Evolutionary conservation across 78 protist genomes (phyloP), one percentile per base, ranked within the genome.

Genomic region (Paulinella micropora): DNA sequence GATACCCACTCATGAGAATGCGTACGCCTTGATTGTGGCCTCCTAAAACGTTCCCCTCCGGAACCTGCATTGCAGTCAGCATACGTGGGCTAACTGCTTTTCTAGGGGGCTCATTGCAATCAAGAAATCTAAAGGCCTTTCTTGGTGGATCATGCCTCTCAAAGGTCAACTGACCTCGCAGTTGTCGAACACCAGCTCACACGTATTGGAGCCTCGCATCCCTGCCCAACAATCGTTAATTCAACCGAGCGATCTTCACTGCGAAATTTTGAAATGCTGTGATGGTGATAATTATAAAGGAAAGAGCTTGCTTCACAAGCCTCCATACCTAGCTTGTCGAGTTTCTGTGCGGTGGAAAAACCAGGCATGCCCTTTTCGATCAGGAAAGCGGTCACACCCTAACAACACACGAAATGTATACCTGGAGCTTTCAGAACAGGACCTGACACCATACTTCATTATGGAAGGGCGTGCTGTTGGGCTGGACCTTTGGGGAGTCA

Each of bases 151-250:
- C n/a, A n/a, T n/a, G n/a, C n/a, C n/a, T n/a, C n/a, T n/a, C n/a
- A n/a, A n/a, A n/a, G n/a, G n/a, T n/a, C n/a, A n/a, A n/a, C n/a
- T 23, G 31, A 73, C 31, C 36, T 29, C 36, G 87, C 87, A 83
- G 40, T 87, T 34, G 15, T 87, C 89, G 34, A 87, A 87, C 35
- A 87, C 81, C 34, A 87, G 81, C 85, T 95, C 96, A 86, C 97
- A 92, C 3, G 97, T 96, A 39, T 96, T 93, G 34, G 95, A 92
- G 69, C 97, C 98, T n/a, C 98, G 93, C 97, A 95, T 95, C 15
- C 77, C 77, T 23, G 15, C 23, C 15, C 15, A 64, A 28, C 77
- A 64, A 64, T 64, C n/a, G n/a, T n/a, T n/a, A n/a, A n/a, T n/a
- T n/a, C n/a, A n/a, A n/a, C n/a, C n/a, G n/a, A n/a, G n/a, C n/a